These are phyloP conservation scores for Penicillium argentinense DNA, from an alignment of 495 filamentous ascomycete species.

Conservation along the genomic window DNA sequence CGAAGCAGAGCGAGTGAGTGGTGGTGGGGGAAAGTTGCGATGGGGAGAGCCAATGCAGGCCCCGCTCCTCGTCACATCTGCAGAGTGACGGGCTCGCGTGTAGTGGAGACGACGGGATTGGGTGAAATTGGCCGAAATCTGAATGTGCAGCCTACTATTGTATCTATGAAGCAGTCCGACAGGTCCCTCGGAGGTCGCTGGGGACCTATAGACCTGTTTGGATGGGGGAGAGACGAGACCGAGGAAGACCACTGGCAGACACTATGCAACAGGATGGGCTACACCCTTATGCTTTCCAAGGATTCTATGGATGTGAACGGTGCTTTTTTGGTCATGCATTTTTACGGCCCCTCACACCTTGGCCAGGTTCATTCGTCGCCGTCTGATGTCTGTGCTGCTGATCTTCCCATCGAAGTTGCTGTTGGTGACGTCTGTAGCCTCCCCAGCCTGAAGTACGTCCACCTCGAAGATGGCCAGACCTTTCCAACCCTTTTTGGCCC, in stretches of 20 bases:
- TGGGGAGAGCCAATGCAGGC: constrained; percentile 20
- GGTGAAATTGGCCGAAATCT: constrained; percentile 23
- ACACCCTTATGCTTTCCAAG: no score
- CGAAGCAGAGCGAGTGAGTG: constrained; percentile 23
- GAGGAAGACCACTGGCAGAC: no score
- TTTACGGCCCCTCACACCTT: constrained; percentile 24
- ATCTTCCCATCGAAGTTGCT: constrained; percentile 77
- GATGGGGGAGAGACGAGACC: no score
- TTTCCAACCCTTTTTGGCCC: constrained; percentile 75
- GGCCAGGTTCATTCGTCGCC: constrained; percentile 44
- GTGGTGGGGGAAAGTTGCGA: constrained; percentile 7
- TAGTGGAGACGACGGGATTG: constrained; percentile 20
- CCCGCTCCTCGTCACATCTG: constrained; percentile 33
- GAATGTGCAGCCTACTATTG: constrained; percentile 9
- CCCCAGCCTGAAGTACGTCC: constrained; percentile 78
- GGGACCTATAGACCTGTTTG: no score
- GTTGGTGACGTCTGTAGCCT: constrained; percentile 45
- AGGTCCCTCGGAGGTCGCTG: no score
- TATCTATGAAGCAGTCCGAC: neutral
- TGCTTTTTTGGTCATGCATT: neutral
- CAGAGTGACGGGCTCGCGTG: constrained; percentile 27
- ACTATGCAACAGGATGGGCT: no score
- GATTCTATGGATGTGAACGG: no score
- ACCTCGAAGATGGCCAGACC: constrained; percentile 81
- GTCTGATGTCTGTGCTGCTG: constrained; percentile 78